Evolutionary conservation across 2,329 filamentous ascomycete species (phyloP), one percentile per base, ranked within the genome.

Genomic region (Simplicillium aogashimaense): DNA sequence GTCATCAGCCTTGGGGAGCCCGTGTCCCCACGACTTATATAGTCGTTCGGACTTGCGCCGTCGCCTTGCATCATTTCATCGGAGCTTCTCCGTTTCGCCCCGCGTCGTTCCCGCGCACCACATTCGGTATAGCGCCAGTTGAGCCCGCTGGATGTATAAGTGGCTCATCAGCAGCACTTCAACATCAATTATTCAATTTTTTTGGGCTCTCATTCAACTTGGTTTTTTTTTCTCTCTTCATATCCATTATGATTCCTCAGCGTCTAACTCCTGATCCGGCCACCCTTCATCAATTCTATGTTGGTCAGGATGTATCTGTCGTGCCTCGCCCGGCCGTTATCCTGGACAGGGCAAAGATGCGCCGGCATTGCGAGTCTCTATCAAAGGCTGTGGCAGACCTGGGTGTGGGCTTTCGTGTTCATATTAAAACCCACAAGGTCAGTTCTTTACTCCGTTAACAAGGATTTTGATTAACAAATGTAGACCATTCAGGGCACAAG

Each of bases 391-490:
- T 67, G 2, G 50, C 62, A 6, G 53, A 58, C 9, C 53, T 82
- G 0, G 61, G 60, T 0, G 62, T 81, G 0, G 66, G 60, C 0
- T 82, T 82, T 43, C 63, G 79, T 11, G 72, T 74, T 0, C 79
- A 83, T 48, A 67, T 82, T 5, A 83, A 83, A 54, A 81, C 76
- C 7, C 79, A 83, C 53, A 83, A 83, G 58, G 74, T 75, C 4
- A 30, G 32, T 13, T 3, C 3, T 1, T 7, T 7, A 15, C 2
- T 1, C 1, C 1, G 8, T 10, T 3, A n/a, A 3, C 1, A 7
- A 11, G 0, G 3, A 9, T 6, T 1, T 4, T 3, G 40, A 44
- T 16, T 41, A 8, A 12, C 0, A 1, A 0, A 14, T 2, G 2
- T 37, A 77, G 72, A 82, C 78, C 0, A 52, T 60, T 2, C 66